Conservation (phyloP, 108 stramenopile species). For the Pinguiococcus pyrenoidosus region DNA sequence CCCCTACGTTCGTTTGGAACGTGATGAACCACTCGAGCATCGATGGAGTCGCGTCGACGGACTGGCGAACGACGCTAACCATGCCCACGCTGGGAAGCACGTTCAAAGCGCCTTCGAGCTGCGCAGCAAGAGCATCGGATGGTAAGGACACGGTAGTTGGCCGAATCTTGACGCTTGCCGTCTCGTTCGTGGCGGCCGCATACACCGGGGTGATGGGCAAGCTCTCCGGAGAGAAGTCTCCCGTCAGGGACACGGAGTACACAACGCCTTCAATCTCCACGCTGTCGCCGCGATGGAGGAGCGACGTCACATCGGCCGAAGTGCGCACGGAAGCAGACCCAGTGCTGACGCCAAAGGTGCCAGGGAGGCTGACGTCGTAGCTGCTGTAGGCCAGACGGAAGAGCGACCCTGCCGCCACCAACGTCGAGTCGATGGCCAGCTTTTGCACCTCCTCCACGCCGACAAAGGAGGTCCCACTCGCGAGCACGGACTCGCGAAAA, state of each 20-base stretch:
- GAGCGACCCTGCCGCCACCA: no score
- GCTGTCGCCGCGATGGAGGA: slow-evolving; percentile 34
- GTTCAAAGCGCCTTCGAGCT: no score
- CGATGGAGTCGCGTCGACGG: neutral
- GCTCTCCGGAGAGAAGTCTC: slow-evolving; percentile 18
- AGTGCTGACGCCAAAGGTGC: no score
- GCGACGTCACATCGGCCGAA: slow-evolving; percentile 27
- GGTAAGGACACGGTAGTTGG: slow-evolving; percentile 17
- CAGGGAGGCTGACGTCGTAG: no score
- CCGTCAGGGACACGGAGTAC: slow-evolving; percentile 22
- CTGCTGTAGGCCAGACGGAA: no score
- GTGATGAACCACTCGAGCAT: neutral
- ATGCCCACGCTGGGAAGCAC: no score
- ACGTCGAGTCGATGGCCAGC: no score
- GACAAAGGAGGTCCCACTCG: no score
- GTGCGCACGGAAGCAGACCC: slow-evolving; percentile 35
- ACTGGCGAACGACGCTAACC: neutral
- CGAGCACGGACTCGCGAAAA: no score
- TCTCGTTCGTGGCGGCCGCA: slow-evolving; percentile 8
- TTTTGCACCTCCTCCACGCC: no score
- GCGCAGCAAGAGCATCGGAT: no score
- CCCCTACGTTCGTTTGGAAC: slow-evolving; percentile 28
- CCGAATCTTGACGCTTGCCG: slow-evolving; percentile 7
- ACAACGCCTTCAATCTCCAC: slow-evolving; percentile 24
- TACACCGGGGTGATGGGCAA: slow-evolving; percentile 27